Percentiles rank a stretch among this genome's conserved stretches.
These are phyloP conservation scores for Phytophthora capsici DNA, from an alignment of 352 stramenopile genomes.

Conservation along the genomic window DNA sequence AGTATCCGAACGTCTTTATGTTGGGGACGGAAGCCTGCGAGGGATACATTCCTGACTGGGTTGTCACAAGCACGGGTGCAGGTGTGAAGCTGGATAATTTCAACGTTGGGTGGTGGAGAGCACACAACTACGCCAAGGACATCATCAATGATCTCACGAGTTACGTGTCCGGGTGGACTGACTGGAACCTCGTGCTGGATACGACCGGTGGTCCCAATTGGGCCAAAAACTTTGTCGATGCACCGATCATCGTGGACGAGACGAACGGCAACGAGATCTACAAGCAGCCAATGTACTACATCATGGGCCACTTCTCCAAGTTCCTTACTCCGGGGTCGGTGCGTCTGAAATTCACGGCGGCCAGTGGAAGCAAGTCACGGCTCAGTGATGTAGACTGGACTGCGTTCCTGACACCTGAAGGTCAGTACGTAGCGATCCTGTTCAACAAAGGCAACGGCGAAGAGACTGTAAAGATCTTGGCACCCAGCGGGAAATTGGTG, in stretches of 20 bases:
- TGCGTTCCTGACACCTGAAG: constrained; percentile 51
- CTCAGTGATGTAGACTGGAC: constrained; percentile 47
- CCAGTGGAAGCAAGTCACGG: constrained; percentile 20
- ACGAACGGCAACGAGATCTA: constrained; percentile 64
- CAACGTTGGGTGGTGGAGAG: constrained; percentile 60
- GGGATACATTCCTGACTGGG: constrained; percentile 46
- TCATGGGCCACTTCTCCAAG: constrained; percentile 77
- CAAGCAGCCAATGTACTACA: constrained; percentile 86
- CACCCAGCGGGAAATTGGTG: constrained; percentile 45
- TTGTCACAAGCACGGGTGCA: constrained; percentile 38
- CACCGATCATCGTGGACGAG: constrained; percentile 79
- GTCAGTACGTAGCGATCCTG: constrained; percentile 48
- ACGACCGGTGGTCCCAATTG: constrained; percentile 78
- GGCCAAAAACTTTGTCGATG: constrained; percentile 72
- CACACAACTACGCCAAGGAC: constrained; percentile 80
- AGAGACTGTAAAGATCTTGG: constrained; percentile 49
- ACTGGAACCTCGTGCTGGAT: constrained; percentile 90
- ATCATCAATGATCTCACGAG: constrained; percentile 89
- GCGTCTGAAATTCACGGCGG: constrained; percentile 43
- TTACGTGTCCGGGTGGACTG: constrained; percentile 80
- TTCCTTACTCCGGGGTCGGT: constrained; percentile 61
- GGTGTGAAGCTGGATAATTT: constrained; percentile 42
- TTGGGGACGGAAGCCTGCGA: constrained; percentile 72
- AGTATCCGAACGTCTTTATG: constrained; percentile 65
- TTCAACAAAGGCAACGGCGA: constrained; percentile 46